Base-by-base conservation (phyloP, 208 protist genomes). In the Trypanosomatidae sp. region DNA sequence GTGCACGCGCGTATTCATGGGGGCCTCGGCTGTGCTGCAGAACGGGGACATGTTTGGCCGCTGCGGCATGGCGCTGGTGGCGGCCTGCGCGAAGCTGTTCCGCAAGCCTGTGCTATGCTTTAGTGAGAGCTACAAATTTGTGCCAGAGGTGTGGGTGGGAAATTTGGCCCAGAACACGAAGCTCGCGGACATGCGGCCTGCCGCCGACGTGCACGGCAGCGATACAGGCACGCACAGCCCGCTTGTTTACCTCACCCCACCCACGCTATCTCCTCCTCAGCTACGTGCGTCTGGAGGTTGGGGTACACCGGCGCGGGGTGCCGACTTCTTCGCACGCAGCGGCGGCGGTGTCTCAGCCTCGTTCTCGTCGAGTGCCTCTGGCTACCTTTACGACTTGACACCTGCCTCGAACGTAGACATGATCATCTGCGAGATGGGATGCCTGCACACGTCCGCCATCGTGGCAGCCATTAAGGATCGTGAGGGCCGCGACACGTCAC, bases 81-180 rank as follows among this genome's bases (percentile, higher is more conserved):
- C 94, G 10, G 90, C 98, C 52, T 94, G 95, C 44, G 98, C 98
- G 9, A 93, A 98, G 69, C 66, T 81, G 5, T 98, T 97, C 74
- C 89, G 96, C 52, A 95, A 98, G 66, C 98, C 98, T 22, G 97
- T 99, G 36, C 87, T 99, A 50, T 98, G 99, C 50, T 98, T 98
- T 65, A 98, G 96, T 68, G 98, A 99, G 79, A 99, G 97, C 55
- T 99, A 99, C 89, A 99, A 99, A 79, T 99, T 99, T 82, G 81
- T 94, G n/a, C 90, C 98, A 36, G 89, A 97, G 62, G 95, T 97
- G 59, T 98, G 98, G 87, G 78, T 99, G 1, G 98, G 99, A 59
- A 96, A 93, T 30, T 89, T 99, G 69, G 97, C 94, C 58, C 97
- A 91, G 82, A 99, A 99, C 86, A 97, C 99, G 66, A 91, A 89